These are phyloP conservation scores for Gracilariopsis chorda DNA, from an alignment of 23 red algal species.

Conservation along the genomic window DNA sequence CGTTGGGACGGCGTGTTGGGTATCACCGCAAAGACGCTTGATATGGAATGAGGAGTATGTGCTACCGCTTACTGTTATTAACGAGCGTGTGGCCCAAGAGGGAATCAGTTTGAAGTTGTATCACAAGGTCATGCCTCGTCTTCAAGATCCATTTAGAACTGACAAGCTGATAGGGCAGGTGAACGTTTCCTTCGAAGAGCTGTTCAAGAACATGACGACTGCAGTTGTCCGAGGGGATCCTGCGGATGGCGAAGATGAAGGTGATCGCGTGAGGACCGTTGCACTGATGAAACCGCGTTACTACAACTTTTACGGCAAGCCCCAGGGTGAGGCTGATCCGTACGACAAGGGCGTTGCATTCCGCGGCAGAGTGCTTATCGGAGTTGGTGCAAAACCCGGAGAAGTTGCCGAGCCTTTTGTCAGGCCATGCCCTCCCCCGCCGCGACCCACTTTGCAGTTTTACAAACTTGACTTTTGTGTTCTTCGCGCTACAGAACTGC, in stretches of 20 bases:
- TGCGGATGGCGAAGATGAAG: constrained; percentile 66
- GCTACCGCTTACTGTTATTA: constrained; percentile 69
- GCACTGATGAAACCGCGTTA: constrained; percentile 81
- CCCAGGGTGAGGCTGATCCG: constrained; percentile 56
- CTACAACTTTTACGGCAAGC: constrained; percentile 93
- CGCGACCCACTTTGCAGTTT: constrained; percentile 69
- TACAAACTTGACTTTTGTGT: constrained; percentile 71
- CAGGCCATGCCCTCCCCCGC: constrained; percentile 61
- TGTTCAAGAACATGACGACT: constrained; percentile 58
- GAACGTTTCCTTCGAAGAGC: constrained; percentile 61
- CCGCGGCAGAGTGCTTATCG: constrained; percentile 75
- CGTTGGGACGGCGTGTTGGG: constrained; percentile 59
- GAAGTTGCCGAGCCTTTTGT: constrained; percentile 46
- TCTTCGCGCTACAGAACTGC: constrained; percentile 75
- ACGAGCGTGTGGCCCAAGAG: constrained; percentile 67
- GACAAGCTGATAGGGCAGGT: constrained; percentile 77
- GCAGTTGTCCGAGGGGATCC: constrained; percentile 82
- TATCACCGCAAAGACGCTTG: constrained; percentile 52
- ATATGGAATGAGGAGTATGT: constrained; percentile 83
- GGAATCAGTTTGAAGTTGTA: constrained; percentile 70
- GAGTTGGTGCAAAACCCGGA: constrained; percentile 75
- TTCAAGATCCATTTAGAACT: constrained; percentile 17
- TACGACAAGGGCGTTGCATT: constrained; percentile 83
- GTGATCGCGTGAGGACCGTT: constrained; percentile 60
- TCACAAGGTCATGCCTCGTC: constrained; percentile 59